These are phyloP conservation scores for Dothideomycetes sp. DNA, from an alignment of 2,329 filamentous ascomycete genomes.

Conservation along the genomic window DNA sequence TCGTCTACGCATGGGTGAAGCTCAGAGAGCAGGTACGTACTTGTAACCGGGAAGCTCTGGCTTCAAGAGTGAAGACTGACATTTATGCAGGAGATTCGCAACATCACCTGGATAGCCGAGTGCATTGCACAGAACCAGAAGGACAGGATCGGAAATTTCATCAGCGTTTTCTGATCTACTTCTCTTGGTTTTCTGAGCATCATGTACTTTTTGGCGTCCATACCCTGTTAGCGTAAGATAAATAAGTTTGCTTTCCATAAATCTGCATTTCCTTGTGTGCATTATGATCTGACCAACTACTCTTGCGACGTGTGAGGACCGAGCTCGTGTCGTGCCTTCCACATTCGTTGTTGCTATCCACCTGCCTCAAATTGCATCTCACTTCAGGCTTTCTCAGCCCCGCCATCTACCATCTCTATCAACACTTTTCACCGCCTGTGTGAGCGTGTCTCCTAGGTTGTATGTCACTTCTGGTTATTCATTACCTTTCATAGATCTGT, in stretches of 20 bases:
- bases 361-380: no score
- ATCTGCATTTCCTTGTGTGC: no score
- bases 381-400: no score
- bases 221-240: conserved; percentile 10
- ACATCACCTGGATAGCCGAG: conserved; percentile 98
- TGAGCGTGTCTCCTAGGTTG: no score
- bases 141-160: conserved; percentile 96
- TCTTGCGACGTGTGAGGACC: no score
- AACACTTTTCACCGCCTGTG: no score
- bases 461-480: no score
- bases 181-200: background rate
- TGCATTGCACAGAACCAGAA: conserved; percentile 99
- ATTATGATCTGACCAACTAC: no score
- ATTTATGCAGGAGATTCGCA: conserved; percentile 74
- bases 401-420: no score
- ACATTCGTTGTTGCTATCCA: no score
- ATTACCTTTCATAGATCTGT: no score
- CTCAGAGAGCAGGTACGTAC: conserved; percentile 80
- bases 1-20: conserved; percentile 97
- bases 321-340: no score
- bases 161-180: conserved; percentile 69
- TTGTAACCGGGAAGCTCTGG: background rate
- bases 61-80: conserved; percentile 15
- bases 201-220: conserved; percentile 7
- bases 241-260: background rate